Evolutionary conservation across 495 filamentous ascomycete species (phyloP).

Genomic region (Bathelium albidoporum): DNA sequence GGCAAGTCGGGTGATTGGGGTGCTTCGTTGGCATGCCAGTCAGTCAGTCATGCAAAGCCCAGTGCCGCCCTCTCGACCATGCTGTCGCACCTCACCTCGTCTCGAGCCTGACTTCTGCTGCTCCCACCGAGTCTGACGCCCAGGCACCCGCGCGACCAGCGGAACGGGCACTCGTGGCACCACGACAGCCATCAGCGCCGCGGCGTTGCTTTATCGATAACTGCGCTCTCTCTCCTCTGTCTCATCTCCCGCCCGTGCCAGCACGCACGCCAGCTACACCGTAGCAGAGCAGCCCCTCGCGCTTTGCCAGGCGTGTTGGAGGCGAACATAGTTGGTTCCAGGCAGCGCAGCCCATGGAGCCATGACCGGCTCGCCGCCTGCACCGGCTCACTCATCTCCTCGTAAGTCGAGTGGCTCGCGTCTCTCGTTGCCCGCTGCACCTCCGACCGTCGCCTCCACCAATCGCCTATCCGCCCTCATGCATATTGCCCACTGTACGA

Average conservation of each 20-base stretch:
- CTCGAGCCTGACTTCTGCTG: neutral
- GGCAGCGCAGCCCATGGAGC: neutral
- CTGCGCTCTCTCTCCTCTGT: neutral
- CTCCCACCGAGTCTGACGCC: neutral
- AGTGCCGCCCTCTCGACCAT: neutral
- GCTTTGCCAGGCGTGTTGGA: no score
- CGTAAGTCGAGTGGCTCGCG: conserved; percentile 24
- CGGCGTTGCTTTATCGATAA: neutral
- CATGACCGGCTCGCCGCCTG: conserved; percentile 22
- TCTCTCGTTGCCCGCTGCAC: conserved; percentile 20
- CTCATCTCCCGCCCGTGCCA: no score
- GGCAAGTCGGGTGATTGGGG: neutral
- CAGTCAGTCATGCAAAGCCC: neutral
- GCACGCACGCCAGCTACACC: no score
- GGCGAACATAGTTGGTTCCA: no score
- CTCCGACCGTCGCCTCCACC: conserved; percentile 36
- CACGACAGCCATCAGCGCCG: neutral
- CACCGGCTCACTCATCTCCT: conserved; percentile 28
- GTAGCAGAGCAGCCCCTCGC: neutral
- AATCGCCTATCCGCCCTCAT: conserved; percentile 41
- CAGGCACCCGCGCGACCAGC: neutral
- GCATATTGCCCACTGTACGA: conserved; percentile 35
- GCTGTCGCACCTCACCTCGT: neutral
- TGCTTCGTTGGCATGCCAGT: conserved; percentile 4
- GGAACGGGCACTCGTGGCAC: neutral